Conservation (phyloP, 1,139 yeast genomes). For the Arxiozyma slooffiae region DNA sequence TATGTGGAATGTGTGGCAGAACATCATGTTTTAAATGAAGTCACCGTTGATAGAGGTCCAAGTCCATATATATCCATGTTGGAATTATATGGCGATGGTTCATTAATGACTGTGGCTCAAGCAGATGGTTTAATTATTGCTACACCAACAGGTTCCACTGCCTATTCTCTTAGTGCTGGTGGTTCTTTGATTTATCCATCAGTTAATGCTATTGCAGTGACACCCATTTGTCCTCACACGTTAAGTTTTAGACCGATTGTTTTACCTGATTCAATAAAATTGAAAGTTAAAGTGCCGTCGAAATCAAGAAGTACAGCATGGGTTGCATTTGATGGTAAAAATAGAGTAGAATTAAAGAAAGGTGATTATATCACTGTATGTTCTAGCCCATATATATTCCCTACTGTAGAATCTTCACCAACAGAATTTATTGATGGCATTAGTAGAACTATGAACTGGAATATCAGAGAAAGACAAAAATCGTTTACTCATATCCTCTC, state of each 20-base stretch:
- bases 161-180: conserved; percentile 86
- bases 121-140: conserved; percentile 86
- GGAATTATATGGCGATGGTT: conserved; percentile 75
- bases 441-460: conserved; percentile 79
- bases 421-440: conserved; percentile 81
- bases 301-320: conserved; percentile 69
- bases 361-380: conserved; percentile 72
- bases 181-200: conserved; percentile 87
- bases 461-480: conserved; percentile 70
- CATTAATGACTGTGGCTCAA: conserved; percentile 72
- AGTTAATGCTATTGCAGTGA: conserved; percentile 80
- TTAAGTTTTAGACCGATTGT: conserved; percentile 79
- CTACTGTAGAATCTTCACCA: conserved; percentile 65
- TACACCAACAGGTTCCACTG: conserved; percentile 89
- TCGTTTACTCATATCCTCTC: conserved; percentile 43
- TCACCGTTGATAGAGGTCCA: conserved; percentile 82
- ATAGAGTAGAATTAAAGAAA: conserved; percentile 57
- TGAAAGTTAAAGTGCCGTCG: conserved; percentile 64
- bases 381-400: conserved; percentile 78
- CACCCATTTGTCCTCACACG: conserved; percentile 90
- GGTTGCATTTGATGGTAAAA: conserved; percentile 86
- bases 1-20: conserved; percentile 55
- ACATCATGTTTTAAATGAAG: conserved; percentile 74
- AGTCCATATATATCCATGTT: conserved; percentile 78
- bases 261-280: conserved; percentile 74